Percentiles rank a stretch among this genome's conserved stretches.
These are phyloP conservation scores for Furcasterigmium sp. DNA, from an alignment of 2,329 filamentous ascomycete species.

Conservation along the genomic window DNA sequence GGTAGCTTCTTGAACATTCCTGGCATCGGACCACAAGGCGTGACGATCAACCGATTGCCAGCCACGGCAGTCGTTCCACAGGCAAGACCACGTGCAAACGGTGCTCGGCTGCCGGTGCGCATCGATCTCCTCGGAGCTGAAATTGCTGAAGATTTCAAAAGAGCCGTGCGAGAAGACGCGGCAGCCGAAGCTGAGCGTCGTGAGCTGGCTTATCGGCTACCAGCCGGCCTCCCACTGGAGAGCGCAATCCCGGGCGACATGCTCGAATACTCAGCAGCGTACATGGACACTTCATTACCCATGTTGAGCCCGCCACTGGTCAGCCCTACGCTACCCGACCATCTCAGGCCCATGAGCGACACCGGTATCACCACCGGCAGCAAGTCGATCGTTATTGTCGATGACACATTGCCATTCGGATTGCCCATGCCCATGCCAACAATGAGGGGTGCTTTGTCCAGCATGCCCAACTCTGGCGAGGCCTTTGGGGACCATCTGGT, in stretches of 20 bases:
- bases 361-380: conserved; percentile 70
- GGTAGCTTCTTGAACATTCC: conserved; percentile 43
- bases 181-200: conserved; percentile 29
- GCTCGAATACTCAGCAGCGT: conserved; percentile 36
- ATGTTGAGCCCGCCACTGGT: conserved; percentile 24
- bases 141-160: conserved; percentile 73
- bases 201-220: conserved; percentile 1
- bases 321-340: conserved; percentile 23
- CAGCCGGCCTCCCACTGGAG: conserved; percentile 4
- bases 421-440: conserved; percentile 24
- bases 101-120: conserved; percentile 51
- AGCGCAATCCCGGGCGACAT: conserved; percentile 17
- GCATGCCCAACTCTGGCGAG: conserved; percentile 42
- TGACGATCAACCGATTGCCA: conserved; percentile 53
- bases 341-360: conserved; percentile 42
- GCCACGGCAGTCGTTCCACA: conserved; percentile 58
- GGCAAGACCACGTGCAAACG: conserved; percentile 36
- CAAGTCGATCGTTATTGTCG: conserved; percentile 85
- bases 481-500: conserved; percentile 48
- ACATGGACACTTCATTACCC: conserved; percentile 28
- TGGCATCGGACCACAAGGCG: conserved; percentile 44
- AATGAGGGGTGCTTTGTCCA: conserved; percentile 45
- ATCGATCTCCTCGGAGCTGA: conserved; percentile 81
- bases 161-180: conserved; percentile 63
- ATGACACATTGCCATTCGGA: conserved; percentile 53